These are phyloP conservation scores for Juncus effusus DNA, from an alignment of 176 grass and related monocot genomes.

Conservation along the genomic window DNA sequence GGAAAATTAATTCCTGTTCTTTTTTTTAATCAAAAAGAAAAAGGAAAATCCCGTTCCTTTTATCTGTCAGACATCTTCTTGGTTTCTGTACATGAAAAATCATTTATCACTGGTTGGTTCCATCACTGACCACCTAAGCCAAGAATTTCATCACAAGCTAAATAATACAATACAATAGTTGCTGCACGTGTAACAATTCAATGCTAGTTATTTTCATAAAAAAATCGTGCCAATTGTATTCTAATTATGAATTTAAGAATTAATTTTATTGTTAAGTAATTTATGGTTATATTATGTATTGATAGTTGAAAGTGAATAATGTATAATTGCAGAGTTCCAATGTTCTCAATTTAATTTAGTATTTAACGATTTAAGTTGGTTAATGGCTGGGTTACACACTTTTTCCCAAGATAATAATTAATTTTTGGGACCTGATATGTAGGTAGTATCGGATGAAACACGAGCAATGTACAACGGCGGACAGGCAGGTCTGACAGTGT, in stretches of 20 bases:
- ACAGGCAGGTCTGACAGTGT: slow-evolving; percentile 58
- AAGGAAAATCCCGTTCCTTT: background rate
- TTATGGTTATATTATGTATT: too few relatives aligned
- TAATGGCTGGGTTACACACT: too few relatives aligned
- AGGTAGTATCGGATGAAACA: slow-evolving; percentile 72
- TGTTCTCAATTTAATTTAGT: too few relatives aligned
- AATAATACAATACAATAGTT: background rate
- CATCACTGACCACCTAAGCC: slow-evolving; percentile 4
- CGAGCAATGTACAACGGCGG: slow-evolving; percentile 88
- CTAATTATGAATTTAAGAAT: too few relatives aligned
- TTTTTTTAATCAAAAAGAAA: background rate
- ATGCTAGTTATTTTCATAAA: too few relatives aligned
- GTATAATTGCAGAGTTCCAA: too few relatives aligned
- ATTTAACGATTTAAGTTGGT: too few relatives aligned
- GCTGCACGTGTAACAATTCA: background rate
- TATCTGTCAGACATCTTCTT: slow-evolving; percentile 15
- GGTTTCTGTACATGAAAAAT: slow-evolving; percentile 10
- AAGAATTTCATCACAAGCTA: background rate
- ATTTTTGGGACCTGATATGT: background rate
- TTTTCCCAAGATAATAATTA: too few relatives aligned
- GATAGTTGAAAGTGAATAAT: too few relatives aligned
- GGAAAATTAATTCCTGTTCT: background rate
- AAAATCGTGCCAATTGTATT: too few relatives aligned
- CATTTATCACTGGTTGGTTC: background rate
- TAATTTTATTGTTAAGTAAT: too few relatives aligned